These are phyloP conservation scores for Sophora flavescens DNA, from an alignment of 306 rosid species.

Conservation along the genomic window DNA sequence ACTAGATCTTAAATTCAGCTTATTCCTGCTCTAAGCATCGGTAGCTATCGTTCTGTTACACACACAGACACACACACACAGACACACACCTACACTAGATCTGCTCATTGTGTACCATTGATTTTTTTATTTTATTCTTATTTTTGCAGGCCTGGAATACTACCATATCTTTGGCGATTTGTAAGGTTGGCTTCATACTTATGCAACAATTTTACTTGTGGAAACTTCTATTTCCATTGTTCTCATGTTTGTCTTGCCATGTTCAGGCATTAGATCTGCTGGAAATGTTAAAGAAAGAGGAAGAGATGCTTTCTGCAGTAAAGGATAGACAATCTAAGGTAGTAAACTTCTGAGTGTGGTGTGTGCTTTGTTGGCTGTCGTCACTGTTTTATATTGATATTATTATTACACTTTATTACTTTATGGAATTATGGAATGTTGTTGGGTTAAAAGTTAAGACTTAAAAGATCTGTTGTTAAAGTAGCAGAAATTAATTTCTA, in stretches of 20 bases:
- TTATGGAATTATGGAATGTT: conserved; percentile 7
- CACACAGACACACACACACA: too few species aligned
- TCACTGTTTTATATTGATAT: conserved; percentile 16
- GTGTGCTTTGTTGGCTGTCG: conserved; percentile 32
- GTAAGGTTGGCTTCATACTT: conserved; percentile 71
- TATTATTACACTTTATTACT: not conserved
- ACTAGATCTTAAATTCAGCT: conserved; percentile 27
- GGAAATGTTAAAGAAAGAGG: conserved; percentile 93
- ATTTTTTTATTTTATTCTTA: not conserved
- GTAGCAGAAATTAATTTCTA: conserved; percentile 9
- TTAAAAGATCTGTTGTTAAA: not conserved
- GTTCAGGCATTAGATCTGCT: conserved; percentile 80
- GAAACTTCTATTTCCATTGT: conserved; percentile 24
- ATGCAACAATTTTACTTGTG: conserved; percentile 27
- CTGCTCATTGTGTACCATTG: conserved; percentile 26
- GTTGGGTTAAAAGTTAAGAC: not conserved
- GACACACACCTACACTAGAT: too few species aligned
- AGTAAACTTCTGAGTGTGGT: conserved; percentile 39
- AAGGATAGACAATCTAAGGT: conserved; percentile 86
- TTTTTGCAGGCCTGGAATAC: conserved; percentile 85
- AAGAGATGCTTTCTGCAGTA: conserved; percentile 81
- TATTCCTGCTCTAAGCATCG: conserved; percentile 16
- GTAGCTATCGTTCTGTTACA: too few species aligned
- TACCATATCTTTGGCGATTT: conserved; percentile 80
- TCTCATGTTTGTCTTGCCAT: conserved; percentile 41